These are phyloP conservation scores for Tarenaya hassleriana DNA, from an alignment of 345 rosid genomes.

Conservation along the genomic window DNA sequence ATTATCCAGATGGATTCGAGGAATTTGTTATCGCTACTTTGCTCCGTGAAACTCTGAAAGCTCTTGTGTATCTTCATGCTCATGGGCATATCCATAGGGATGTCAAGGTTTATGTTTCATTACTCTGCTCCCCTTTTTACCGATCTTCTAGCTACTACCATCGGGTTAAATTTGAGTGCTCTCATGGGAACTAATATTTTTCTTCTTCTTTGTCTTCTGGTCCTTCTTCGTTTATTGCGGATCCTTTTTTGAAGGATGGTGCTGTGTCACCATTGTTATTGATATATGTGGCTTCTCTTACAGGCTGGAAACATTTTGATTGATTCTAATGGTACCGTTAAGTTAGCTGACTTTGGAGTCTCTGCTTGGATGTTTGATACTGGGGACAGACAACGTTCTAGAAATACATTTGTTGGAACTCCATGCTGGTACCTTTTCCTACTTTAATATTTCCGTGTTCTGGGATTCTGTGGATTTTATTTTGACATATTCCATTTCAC, in stretches of 20 bases:
- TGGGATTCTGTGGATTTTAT: not conserved
- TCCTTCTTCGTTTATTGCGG: no score
- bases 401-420: slow-evolving; percentile 89
- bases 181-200: no score
- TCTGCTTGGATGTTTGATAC: slow-evolving; percentile 93
- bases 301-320: slow-evolving; percentile 87
- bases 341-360: slow-evolving; percentile 84
- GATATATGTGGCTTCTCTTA: no score
- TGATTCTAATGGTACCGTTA: slow-evolving; percentile 57
- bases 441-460: not conserved
- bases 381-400: slow-evolving; percentile 74
- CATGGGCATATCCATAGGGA: slow-evolving; percentile 94
- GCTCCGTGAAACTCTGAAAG: slow-evolving; percentile 66
- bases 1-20: slow-evolving; percentile 75
- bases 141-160: not conserved
- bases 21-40: slow-evolving; percentile 74
- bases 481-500: not conserved
- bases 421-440: slow-evolving; percentile 59
- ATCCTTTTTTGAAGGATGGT: no score
- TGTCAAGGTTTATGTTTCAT: slow-evolving; percentile 48
- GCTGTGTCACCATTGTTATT: no score
- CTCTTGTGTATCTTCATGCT: slow-evolving; percentile 77
- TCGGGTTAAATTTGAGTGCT: not conserved
- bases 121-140: not conserved
- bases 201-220: no score